These are phyloP conservation scores for Collariella sp. DNA, from an alignment of 495 filamentous ascomycete genomes.

Conservation along the genomic window DNA sequence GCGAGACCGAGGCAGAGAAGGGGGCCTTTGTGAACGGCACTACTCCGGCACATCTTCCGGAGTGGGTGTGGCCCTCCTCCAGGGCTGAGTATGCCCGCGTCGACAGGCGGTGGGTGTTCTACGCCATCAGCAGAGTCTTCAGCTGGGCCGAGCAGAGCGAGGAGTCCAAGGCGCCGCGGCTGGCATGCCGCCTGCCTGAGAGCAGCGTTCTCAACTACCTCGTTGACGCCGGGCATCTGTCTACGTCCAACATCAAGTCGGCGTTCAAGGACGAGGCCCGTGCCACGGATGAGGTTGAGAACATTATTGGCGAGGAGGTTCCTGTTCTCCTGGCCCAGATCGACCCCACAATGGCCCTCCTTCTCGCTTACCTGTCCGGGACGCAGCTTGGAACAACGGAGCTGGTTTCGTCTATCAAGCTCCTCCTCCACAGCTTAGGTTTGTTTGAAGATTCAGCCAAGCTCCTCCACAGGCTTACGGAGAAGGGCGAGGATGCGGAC, in stretches of 20 bases:
- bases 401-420: slow-evolving; percentile 39
- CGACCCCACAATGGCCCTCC: slow-evolving; percentile 51
- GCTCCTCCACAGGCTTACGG: slow-evolving; percentile 18
- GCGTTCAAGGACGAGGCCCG: slow-evolving; percentile 45
- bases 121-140: slow-evolving; percentile 44
- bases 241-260: slow-evolving; percentile 51
- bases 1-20: slow-evolving; percentile 16
- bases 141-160: slow-evolving; percentile 27
- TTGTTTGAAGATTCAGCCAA: slow-evolving; percentile 35
- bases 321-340: slow-evolving; percentile 49
- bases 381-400: slow-evolving; percentile 42
- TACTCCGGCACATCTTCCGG: slow-evolving; percentile 4
- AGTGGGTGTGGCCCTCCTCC: slow-evolving; percentile 36
- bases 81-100: slow-evolving; percentile 34
- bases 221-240: slow-evolving; percentile 53
- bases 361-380: slow-evolving; percentile 47
- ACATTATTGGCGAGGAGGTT: slow-evolving; percentile 47
- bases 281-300: slow-evolving; percentile 30
- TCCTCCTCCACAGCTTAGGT: slow-evolving; percentile 44
- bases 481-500: slow-evolving; percentile 15
- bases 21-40: slow-evolving; percentile 1
- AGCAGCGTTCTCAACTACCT: slow-evolving; percentile 53
- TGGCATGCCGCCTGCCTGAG: slow-evolving; percentile 45
- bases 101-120: slow-evolving; percentile 46
- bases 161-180: slow-evolving; percentile 24